Evolutionary conservation across 352 stramenopile species (phyloP), one percentile per base, ranked within the genome.

Genomic region (Globisporangium acanthophoron): DNA sequence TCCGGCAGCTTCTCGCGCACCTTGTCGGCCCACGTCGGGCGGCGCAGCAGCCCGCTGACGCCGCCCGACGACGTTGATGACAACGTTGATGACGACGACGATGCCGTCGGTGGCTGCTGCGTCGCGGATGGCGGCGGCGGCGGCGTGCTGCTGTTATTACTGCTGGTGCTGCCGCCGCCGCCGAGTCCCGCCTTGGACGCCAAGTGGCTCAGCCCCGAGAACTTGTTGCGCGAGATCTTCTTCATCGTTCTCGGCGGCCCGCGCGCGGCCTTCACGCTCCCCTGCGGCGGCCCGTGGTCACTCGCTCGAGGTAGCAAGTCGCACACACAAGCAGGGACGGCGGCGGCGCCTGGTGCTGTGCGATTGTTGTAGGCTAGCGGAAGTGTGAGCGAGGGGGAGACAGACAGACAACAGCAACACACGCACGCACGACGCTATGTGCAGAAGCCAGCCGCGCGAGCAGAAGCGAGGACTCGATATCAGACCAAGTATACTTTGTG

Each of bases 1-100:
- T 76, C 70, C 35, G 85, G 80, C 27, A 95, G 62, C 57, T 93
- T 92, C 54, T 90, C 83, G 27, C 83, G 68, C 48, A 92, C 80
- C 59, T 87, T 87, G 64, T 92, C 83, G 29, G 83, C 83, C 83
- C 83, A 93, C 46, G 75, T 90, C 47, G 65, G 54, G 3, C 76
- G 74, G 11, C 68, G 71, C 21, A 66, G 12, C 39, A 64, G 52
- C 18, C 59, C 61, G 3, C 58, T 50, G 29, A 53, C 57, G 31
- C 49, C 50, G 18, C n/a, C 9, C 20, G 44, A 12, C 43, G 5
- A 6, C 21, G 21, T 13, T 8, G 20, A 12, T 12, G 16, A 21
- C 18, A 9, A 12, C 41, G 8, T 50, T 5, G 43, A 47, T n/a
- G 43, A 24, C 18, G 16, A 11, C n/a, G n/a, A 20, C 16, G n/a